A percentile compares a stretch with the other conserved stretches of the same genome.
phyloP scores from a whole-genome alignment of 331 rosid species.

The Saraca asoca region DNA sequence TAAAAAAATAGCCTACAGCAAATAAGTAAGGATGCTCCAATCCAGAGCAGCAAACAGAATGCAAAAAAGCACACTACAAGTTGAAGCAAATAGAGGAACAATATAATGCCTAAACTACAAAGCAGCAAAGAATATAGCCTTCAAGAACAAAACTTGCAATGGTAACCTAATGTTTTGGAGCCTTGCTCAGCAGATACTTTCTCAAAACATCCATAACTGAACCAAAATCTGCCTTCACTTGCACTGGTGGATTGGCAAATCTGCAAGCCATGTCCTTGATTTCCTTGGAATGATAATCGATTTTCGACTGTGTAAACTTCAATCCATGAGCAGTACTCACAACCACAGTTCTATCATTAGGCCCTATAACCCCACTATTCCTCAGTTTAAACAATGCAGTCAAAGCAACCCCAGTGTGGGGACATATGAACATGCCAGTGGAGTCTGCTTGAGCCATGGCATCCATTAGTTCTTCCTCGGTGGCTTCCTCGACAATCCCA shows the following conservation, averaged over 20 bases:
- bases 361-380: slow-evolving; percentile 61
- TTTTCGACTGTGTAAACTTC: slow-evolving; percentile 76
- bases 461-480: slow-evolving; percentile 83
- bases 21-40: slow-evolving; percentile 35
- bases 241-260: slow-evolving; percentile 67
- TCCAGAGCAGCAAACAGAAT: slow-evolving; percentile 28
- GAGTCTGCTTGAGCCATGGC: slow-evolving; percentile 75
- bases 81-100: slow-evolving; percentile 28
- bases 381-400: slow-evolving; percentile 65
- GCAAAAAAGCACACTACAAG: slow-evolving; percentile 32
- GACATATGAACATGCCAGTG: slow-evolving; percentile 83
- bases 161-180: slow-evolving; percentile 47
- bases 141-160: slow-evolving; percentile 32
- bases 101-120: slow-evolving; percentile 25
- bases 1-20: slow-evolving; percentile 39
- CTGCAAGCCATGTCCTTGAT: slow-evolving; percentile 71
- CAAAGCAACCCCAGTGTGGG: slow-evolving; percentile 84
- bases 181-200: slow-evolving; percentile 69
- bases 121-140: background rate
- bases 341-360: slow-evolving; percentile 68
- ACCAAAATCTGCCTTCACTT: slow-evolving; percentile 80
- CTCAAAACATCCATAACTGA: slow-evolving; percentile 83
- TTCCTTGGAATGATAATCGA: slow-evolving; percentile 63
- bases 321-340: slow-evolving; percentile 87
- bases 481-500: slow-evolving; percentile 86